Percentiles rank a stretch among this genome's conserved stretches.
Conservation (phyloP, 176 grass and related monocot species). For the Zoysia japonica region DNA sequence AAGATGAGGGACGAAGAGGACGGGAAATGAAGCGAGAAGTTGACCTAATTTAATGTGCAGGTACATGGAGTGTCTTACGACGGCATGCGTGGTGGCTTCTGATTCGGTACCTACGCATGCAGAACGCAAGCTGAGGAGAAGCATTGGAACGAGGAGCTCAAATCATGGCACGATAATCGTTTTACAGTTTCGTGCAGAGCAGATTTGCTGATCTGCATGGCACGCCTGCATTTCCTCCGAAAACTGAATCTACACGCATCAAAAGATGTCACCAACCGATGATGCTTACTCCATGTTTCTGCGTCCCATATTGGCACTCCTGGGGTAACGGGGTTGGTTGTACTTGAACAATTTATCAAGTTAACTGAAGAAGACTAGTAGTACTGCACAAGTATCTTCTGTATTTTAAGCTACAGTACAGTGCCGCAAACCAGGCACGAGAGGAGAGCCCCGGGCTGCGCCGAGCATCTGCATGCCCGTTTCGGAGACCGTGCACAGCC, state of each 20-base stretch:
- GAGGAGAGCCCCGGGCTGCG: not conserved
- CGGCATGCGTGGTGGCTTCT: not conserved
- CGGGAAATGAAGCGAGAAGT: constrained; percentile 32
- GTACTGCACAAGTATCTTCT: not conserved
- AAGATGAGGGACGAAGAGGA: not conserved
- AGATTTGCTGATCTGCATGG: not conserved
- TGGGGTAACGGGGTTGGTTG: not conserved
- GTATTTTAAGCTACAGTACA: not conserved
- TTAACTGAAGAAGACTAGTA: not conserved
- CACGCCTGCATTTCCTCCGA: not conserved
- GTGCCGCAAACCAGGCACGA: not conserved
- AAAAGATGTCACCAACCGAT: too few species aligned
- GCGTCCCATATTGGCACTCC: not conserved
- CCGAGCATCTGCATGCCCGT: not conserved
- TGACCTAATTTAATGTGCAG: constrained; percentile 43
- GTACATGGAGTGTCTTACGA: not conserved
- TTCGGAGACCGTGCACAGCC: not conserved
- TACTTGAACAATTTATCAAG: not conserved
- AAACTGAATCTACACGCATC: not conserved
- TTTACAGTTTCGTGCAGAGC: too few species aligned
- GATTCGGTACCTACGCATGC: not conserved
- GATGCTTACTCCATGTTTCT: too few species aligned
- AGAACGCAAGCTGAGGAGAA: not conserved
- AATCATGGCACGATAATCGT: too few species aligned
- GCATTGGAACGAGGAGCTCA: not conserved